Base-by-base conservation (phyloP, 2,329 filamentous ascomycete genomes). In the Colletotrichum orbiculare region DNA sequence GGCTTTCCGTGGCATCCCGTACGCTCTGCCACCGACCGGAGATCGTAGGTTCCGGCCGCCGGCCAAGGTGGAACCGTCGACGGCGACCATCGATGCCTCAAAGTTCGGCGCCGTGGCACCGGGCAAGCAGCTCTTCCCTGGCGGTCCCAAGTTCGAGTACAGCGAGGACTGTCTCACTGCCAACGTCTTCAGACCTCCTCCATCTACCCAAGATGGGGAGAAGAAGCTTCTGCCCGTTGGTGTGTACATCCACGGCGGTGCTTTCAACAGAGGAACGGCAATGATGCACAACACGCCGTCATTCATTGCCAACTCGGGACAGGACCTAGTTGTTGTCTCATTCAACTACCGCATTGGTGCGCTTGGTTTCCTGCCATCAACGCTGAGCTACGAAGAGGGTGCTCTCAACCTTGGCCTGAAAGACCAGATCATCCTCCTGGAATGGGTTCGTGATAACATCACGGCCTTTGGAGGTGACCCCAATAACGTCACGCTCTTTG, bases 281-380 rank as follows among this genome's bases (percentile, higher is more conserved):
- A 72, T 78, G 47, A 83, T 84, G 77, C 82, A 89, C 64, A 83
- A 91, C 71, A 86, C 90, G 67, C 83, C 82, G 0, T 85, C 85
- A 39, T 87, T 91, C 76, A 83, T 90, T 10, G 81, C 84, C 6
- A 89, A 85, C 78, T 77, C 82, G 4, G 76, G 78, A n/a, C 73
- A 77, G 50, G 83, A 83, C 11, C 76, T 91, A 50, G 78, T 91
- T 42, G 85, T 80, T 34, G 81, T 90, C 52, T 85, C 81, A 72
- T 85, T 89, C 72, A 87, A 85, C 75, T 88, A 91, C 74, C 83
- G 90, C 9, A 82, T 92, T 49, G 87, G 88, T 2, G 84, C 87
- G 4, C 80, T 93, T 71, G 92, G 92, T 0, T 93, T 95, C 76
- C 75, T 92, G 34, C 83, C 86, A 8, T 88, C 83, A 13, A 74